Evolutionary conservation across 1,284 basidiomycete genomes (phyloP).

Genomic region (Vanrija sp.): DNA sequence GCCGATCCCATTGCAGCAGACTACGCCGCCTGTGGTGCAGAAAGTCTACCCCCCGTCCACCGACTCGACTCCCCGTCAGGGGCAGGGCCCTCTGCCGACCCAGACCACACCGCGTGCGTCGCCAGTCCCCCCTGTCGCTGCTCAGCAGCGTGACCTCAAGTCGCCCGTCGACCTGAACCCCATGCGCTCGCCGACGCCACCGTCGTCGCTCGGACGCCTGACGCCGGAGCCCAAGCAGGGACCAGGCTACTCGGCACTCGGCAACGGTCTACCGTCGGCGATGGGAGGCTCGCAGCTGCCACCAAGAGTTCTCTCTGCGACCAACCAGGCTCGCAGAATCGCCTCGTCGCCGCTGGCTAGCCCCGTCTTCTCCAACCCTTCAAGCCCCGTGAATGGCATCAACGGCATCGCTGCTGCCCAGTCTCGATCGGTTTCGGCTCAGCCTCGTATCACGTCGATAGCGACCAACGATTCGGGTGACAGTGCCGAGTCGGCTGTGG

Average conservation of each 20-base stretch:
- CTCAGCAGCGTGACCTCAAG: not conserved
- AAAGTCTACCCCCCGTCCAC: too few relatives aligned
- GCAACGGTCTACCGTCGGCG: conserved; percentile 6
- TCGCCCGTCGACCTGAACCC: not conserved
- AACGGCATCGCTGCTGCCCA: not conserved
- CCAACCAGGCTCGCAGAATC: conserved; percentile 8
- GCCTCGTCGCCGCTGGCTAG: conserved; percentile 23
- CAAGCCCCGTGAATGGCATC: not conserved
- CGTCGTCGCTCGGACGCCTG: not conserved
- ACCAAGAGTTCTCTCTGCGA: conserved; percentile 10
- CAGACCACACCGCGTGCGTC: not conserved
- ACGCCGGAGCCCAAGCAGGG: not conserved
- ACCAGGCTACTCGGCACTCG: not conserved
- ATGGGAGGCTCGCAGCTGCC: conserved; percentile 6
- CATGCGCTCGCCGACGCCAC: not conserved
- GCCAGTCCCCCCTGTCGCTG: not conserved
- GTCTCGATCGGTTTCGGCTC: not conserved
- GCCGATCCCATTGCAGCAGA: not conserved
- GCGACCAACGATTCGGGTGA: not conserved
- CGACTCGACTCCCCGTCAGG: too few relatives aligned
- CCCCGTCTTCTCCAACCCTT: conserved; percentile 6
- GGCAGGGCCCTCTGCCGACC: not conserved
- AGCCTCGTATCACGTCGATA: not conserved
- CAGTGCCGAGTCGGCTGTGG: not conserved
- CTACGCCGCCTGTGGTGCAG: not conserved